phyloP scores from a whole-genome alignment of 495 filamentous ascomycete species.

The Xylaria grammica region DNA sequence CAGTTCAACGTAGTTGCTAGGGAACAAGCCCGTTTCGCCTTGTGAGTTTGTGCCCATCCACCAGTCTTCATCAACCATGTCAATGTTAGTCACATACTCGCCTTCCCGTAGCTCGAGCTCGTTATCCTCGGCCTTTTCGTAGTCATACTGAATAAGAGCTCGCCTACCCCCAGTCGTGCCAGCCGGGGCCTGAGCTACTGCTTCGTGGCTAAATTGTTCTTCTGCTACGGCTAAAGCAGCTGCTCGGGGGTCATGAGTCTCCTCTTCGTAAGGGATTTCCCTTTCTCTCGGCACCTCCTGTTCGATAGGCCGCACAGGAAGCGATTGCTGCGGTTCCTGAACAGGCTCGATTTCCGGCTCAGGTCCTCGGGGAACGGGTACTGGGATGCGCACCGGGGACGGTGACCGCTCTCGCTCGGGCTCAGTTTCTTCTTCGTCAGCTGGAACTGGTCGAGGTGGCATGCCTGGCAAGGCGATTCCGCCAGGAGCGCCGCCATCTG shows the following conservation, averaged over 20 bases:
- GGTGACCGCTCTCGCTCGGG: slow-evolving; percentile 49
- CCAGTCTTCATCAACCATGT: slow-evolving; percentile 98
- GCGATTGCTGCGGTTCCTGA: slow-evolving; percentile 53
- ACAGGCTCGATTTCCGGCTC: slow-evolving; percentile 59
- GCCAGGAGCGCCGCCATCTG: slow-evolving; percentile 46
- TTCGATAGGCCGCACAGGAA: slow-evolving; percentile 56
- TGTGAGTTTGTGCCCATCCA: slow-evolving; percentile 87
- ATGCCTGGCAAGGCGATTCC: slow-evolving; percentile 78
- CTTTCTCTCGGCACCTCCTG: slow-evolving; percentile 65
- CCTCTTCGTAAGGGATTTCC: slow-evolving; percentile 67
- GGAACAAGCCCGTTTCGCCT: slow-evolving; percentile 89
- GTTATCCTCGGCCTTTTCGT: slow-evolving; percentile 96
- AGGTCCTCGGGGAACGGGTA: slow-evolving; percentile 74
- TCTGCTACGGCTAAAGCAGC: slow-evolving; percentile 62
- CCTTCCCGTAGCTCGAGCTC: slow-evolving; percentile 92
- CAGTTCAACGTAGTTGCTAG: slow-evolving; percentile 94
- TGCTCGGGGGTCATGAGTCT: slow-evolving; percentile 65
- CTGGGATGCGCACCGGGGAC: slow-evolving; percentile 85
- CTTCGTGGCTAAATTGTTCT: slow-evolving; percentile 39
- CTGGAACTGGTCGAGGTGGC: slow-evolving; percentile 61
- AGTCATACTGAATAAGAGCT: slow-evolving; percentile 89
- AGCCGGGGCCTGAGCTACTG: slow-evolving; percentile 33
- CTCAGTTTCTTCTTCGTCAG: slow-evolving; percentile 55
- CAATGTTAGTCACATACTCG: slow-evolving; percentile 89
- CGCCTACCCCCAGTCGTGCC: slow-evolving; percentile 58